A percentile compares a stretch with the other conserved stretches of the same genome.
phyloP scores from a whole-genome alignment of 2,329 filamentous ascomycete species.

The Cordyceps cateniannulata region DNA sequence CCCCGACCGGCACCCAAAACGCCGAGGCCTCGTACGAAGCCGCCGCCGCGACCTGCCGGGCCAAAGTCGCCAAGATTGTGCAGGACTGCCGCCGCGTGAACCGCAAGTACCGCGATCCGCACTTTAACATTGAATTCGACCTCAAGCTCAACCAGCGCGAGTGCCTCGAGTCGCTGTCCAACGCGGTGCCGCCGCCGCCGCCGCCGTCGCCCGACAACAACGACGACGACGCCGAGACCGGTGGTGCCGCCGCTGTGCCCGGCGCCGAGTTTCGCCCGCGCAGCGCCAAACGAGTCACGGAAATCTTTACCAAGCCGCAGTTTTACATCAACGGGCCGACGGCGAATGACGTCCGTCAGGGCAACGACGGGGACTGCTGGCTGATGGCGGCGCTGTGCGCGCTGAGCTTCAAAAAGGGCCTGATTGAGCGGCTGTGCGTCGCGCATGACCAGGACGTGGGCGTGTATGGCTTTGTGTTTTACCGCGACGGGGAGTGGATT shows the following conservation, averaged over 20 bases:
- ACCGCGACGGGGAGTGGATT: slow-evolving; percentile 70
- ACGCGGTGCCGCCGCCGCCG: slow-evolving; percentile 21
- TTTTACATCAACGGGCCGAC: slow-evolving; percentile 75
- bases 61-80: slow-evolving; percentile 56
- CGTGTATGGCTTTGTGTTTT: slow-evolving; percentile 81
- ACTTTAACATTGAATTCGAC: slow-evolving; percentile 79
- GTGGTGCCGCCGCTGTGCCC: slow-evolving; percentile 13
- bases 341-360: slow-evolving; percentile 73
- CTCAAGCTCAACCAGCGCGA: slow-evolving; percentile 53
- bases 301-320: slow-evolving; percentile 69
- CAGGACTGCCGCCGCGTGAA: slow-evolving; percentile 68
- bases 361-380: slow-evolving; percentile 78
- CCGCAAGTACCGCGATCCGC: slow-evolving; percentile 78
- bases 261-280: slow-evolving; percentile 34
- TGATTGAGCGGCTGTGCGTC: slow-evolving; percentile 70
- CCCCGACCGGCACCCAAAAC: slow-evolving; percentile 31
- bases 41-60: slow-evolving; percentile 60
- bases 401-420: slow-evolving; percentile 62
- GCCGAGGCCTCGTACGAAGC: slow-evolving; percentile 61
- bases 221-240: slow-evolving; percentile 4
- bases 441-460: slow-evolving; percentile 65
- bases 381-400: slow-evolving; percentile 75
- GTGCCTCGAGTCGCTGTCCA: slow-evolving; percentile 41
- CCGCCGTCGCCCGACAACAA: no score
- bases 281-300: slow-evolving; percentile 61